Evolutionary conservation across 2,329 filamentous ascomycete species (phyloP), one percentile per base, ranked within the genome.

Genomic region (Acrocalymma vagum): DNA sequence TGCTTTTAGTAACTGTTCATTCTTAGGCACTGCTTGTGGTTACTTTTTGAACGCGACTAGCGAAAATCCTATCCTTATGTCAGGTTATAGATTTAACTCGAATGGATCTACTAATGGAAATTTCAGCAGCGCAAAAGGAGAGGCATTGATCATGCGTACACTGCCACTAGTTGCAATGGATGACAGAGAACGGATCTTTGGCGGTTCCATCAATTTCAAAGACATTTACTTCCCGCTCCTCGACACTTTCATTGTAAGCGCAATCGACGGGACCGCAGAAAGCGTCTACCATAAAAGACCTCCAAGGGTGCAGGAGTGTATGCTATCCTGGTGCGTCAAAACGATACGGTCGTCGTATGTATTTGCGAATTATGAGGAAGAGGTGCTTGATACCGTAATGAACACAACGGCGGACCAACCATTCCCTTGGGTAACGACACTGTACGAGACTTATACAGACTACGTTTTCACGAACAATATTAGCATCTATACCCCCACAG

Each of bases 251-350:
- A 51, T 66, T 3, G 42, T 36, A 0, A 36, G 28, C 3, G 34
- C 51, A 2, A 2, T 17, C 0, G 22, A 51, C 22, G 47, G 41
- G 0, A 13, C 13, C 3, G 3, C 26, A 3, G 30, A 38, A 0
- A 38, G 41, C 8, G 52, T 63, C 0, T 48, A 51, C 14, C 14
- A 18, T 0, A 41, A 53, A 1, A n/a, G 49, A 2, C 15, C 31
- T 1, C 62, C 62, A 0, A 5, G 50, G 0, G 27, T 42, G 0
- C 48, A 56, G 0, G 62, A 65, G 35, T 65, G 62, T 20, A 16
- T 61, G 0, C 14, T 66, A 0, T 31, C 60, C 0, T 69, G 53
- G 59, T 69, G 63, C 28, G 52, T 65, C 0, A 44, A 67, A 16
- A 62, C 52, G 0, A 56, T 69, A 0, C 16, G 48, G 5, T 65